Base-by-base conservation (phyloP, 2,329 filamentous ascomycete genomes). In the Tricladium varicosporioides region DNA sequence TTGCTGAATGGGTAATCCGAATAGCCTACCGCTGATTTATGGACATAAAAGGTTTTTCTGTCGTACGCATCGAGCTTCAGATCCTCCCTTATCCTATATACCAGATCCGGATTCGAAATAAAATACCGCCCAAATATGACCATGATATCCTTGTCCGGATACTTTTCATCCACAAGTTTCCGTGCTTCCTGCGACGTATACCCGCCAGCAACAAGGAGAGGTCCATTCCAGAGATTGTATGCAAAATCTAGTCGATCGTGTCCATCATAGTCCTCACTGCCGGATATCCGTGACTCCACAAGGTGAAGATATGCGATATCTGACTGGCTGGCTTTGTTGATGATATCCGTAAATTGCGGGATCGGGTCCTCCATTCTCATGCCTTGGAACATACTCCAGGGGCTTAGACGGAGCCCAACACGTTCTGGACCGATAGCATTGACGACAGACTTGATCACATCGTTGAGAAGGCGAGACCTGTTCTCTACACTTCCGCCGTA, bases 341-440 rank as follows among this genome's bases (percentile, higher is more conserved):
- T 78, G 5, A 80, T 66, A 33, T 75, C 70, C 4, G 72, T 69
- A 75, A 78, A 81, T 65, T 78, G 72, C 31, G 67, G 64, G 56
- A 74, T 73, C 2, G 76, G 76, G 53, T 75, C 72, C 18, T 74
- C 75, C 61, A 78, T 76, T 10, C 73, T 70, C 60, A 61, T 63
- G n/a, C 56, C 59, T 59, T 87, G 82, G 71, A 83, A 87, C 0
- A 72, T 72, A 53, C 76, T 80, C 73, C 78, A 87, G 0, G 86
- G 86, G 5, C 76, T 81, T 1, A 89, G 71, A 0, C 85, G 79
- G 31, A 87, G 77, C 0, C 77, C 82, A 1, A 78, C 74, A 5
- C 75, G 72, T 7, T 59, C 40, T 40, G 56, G 14, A 16, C 63
- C 63, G 42, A 77, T 76, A 14, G 82, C 71, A 60, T 80, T 77